Percentiles rank a stretch among this genome's conserved stretches.
Conservation (phyloP, 768 basidiomycete species). For the Phlegmacium glaucopus region DNA sequence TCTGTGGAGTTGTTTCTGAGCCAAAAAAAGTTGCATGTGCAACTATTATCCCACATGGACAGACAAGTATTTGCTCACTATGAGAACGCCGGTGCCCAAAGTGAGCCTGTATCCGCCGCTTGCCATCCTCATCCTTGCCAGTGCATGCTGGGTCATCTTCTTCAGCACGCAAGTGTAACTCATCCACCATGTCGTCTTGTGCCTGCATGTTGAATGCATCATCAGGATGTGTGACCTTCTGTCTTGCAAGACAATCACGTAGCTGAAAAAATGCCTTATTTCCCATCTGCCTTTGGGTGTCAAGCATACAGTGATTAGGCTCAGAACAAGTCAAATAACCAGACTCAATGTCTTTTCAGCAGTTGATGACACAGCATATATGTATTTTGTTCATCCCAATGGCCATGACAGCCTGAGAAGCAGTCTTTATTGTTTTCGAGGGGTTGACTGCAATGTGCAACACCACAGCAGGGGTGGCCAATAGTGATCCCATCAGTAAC, state of each 20-base stretch:
- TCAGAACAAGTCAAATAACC: neutral
- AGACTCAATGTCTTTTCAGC: too few relatives aligned
- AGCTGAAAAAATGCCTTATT: neutral
- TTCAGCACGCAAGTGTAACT: neutral
- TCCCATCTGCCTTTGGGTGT: neutral
- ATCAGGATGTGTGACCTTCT: neutral
- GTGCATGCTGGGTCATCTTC: neutral
- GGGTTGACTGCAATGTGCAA: too few relatives aligned
- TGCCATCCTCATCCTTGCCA: neutral
- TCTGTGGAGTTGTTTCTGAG: neutral
- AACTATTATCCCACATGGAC: conserved; percentile 5
- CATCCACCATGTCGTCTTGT: neutral
- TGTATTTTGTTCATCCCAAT: too few relatives aligned
- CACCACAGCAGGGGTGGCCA: too few relatives aligned
- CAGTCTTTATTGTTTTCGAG: too few relatives aligned
- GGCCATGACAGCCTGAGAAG: too few relatives aligned
- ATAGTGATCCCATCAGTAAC: too few relatives aligned
- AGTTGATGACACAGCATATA: too few relatives aligned
- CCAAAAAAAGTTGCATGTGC: conserved; percentile 4
- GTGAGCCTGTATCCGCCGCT: neutral
- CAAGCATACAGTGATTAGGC: neutral
- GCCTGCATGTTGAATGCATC: neutral
- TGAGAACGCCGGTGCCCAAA: conserved; percentile 5
- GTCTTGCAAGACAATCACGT: neutral
- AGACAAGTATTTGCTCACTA: conserved; percentile 8